These are phyloP conservation scores for Babesia ovata DNA, from an alignment of 169 alveolate genomes.

Conservation along the genomic window DNA sequence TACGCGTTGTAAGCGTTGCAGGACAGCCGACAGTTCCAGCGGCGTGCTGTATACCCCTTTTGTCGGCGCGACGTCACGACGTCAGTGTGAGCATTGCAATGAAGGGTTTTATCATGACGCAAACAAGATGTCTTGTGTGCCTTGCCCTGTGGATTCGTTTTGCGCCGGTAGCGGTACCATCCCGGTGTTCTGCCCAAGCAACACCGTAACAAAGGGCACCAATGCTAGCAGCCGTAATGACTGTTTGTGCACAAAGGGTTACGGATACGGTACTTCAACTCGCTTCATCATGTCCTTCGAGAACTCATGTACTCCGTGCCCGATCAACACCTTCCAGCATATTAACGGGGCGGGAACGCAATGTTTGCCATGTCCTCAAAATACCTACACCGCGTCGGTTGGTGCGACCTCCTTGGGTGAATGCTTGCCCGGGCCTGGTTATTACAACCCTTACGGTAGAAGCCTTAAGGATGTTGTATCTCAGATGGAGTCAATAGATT, in stretches of 20 bases:
- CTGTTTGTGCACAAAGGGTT: slow-evolving; percentile 58
- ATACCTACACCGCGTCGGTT: slow-evolving; percentile 62
- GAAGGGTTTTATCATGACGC: slow-evolving; percentile 67
- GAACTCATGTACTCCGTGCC: slow-evolving; percentile 40
- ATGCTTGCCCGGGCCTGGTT: slow-evolving; percentile 75
- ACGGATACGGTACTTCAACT: slow-evolving; percentile 27
- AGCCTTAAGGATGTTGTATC: not conserved
- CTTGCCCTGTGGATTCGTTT: slow-evolving; percentile 68
- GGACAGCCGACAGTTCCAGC: slow-evolving; percentile 13
- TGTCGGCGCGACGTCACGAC: slow-evolving; percentile 48
- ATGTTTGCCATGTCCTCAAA: slow-evolving; percentile 73
- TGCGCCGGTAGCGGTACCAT: slow-evolving; percentile 70
- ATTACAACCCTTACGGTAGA: slow-evolving; percentile 32
- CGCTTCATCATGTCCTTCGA: slow-evolving; percentile 10
- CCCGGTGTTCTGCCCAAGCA: slow-evolving; percentile 71
- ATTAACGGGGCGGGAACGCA: slow-evolving; percentile 61
- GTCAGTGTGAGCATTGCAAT: slow-evolving; percentile 68
- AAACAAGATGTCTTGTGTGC: slow-evolving; percentile 58
- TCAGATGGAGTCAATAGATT: slow-evolving; percentile 15
- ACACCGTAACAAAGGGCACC: slow-evolving; percentile 31
- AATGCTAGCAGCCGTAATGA: slow-evolving; percentile 40
- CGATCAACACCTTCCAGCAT: slow-evolving; percentile 58
- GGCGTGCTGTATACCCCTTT: slow-evolving; percentile 54
- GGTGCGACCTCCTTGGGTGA: slow-evolving; percentile 68
- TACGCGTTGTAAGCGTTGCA: slow-evolving; percentile 48